These are phyloP conservation scores for Eremothecium gossypii DNA, from an alignment of 1,139 yeast genomes.

Conservation along the genomic window DNA sequence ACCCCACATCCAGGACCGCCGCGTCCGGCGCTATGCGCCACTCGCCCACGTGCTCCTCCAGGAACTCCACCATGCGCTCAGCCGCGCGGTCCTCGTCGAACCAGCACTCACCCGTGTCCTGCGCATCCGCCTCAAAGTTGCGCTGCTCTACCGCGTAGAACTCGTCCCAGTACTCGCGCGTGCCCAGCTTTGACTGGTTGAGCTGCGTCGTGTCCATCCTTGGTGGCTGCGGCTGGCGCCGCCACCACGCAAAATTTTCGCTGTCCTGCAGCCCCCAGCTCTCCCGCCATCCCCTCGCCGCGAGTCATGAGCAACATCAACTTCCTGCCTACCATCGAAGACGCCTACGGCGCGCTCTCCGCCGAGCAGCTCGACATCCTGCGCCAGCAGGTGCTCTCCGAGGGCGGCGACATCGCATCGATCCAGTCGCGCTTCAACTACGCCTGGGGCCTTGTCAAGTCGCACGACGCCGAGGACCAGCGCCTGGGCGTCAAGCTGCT, in stretches of 20 bases:
- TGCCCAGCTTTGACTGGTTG: constrained; percentile 68
- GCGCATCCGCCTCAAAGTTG: constrained; percentile 62
- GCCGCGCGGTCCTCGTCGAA: constrained; percentile 92
- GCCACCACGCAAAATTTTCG: neutral
- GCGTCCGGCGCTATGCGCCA: constrained; percentile 25
- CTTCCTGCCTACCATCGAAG: constrained; percentile 26
- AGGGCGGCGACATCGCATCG: constrained; percentile 63
- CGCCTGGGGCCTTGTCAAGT: constrained; percentile 91
- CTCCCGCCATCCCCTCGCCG: neutral
- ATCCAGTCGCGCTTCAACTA: constrained; percentile 84
- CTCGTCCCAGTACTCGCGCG: constrained; percentile 81
- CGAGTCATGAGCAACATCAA: constrained; percentile 20
- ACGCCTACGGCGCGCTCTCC: constrained; percentile 49
- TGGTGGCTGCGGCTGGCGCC: neutral
- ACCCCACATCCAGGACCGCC: constrained; percentile 71
- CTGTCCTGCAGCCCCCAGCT: neutral
- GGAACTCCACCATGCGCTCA: constrained; percentile 60
- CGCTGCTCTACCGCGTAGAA: constrained; percentile 64
- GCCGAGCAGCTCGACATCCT: constrained; percentile 67
- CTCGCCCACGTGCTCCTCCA: constrained; percentile 37
- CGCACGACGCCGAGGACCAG: constrained; percentile 52
- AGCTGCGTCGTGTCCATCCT: constrained; percentile 46
- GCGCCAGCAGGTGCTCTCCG: constrained; percentile 68
- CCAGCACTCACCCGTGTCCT: constrained; percentile 95
- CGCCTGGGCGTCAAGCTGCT: constrained; percentile 71